Conservation (phyloP, 306 rosid genomes). For the Sphenostylis stenocarpa region DNA sequence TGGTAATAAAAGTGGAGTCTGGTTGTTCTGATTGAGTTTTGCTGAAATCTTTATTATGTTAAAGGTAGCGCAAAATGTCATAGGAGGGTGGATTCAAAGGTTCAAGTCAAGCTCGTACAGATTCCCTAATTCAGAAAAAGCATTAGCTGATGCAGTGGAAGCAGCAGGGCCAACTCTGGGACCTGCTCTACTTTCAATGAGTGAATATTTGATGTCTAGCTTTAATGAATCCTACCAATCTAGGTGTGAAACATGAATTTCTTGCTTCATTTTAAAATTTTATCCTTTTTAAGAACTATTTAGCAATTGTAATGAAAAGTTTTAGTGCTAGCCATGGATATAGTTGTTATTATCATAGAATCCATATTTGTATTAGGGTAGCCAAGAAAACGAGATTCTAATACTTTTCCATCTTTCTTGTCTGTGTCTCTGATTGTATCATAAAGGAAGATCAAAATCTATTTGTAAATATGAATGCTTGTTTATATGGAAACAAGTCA, state of each 20-base stretch:
- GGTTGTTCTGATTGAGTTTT: constrained; percentile 30
- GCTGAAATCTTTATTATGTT: constrained; percentile 31
- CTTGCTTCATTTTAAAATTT: constrained; percentile 10
- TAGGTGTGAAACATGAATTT: constrained; percentile 55
- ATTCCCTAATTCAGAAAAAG: constrained; percentile 76
- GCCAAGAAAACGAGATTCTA: not conserved
- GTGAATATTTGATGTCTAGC: constrained; percentile 97
- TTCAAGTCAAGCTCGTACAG: constrained; percentile 60
- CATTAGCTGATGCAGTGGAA: constrained; percentile 73
- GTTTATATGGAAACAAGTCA: not conserved
- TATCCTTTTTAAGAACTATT: constrained; percentile 2
- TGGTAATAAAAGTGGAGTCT: constrained; percentile 11
- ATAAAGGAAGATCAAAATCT: not conserved
- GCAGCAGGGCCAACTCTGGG: constrained; percentile 91
- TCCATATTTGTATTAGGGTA: not conserved
- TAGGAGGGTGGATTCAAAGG: constrained; percentile 87
- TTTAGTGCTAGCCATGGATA: constrained; percentile 21
- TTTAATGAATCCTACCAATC: constrained; percentile 96
- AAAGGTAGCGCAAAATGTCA: constrained; percentile 67
- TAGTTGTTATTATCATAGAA: not conserved
- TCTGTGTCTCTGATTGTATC: constrained; percentile 1
- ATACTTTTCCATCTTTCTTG: not conserved
- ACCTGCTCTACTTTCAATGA: constrained; percentile 81
- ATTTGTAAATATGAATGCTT: constrained; percentile 6
- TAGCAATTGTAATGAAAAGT: not conserved